Conservation (phyloP, 169 alveolate genomes). For the Plasmodium gaboni region DNA sequence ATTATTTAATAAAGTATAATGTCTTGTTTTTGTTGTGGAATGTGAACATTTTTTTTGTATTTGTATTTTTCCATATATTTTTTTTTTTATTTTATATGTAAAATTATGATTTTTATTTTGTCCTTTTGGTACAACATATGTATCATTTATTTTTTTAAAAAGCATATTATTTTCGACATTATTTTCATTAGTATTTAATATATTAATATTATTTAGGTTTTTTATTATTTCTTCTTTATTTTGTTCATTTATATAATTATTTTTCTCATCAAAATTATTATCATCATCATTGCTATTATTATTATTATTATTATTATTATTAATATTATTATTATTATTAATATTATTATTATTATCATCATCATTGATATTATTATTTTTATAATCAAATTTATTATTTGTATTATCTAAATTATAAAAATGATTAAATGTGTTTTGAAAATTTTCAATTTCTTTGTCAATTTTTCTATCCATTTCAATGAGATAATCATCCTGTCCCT, state of each 20-base stretch:
- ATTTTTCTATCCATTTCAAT: slow-evolving; percentile 29
- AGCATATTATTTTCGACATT: too few relatives aligned
- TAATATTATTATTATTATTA: too few relatives aligned
- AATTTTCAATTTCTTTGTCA: slow-evolving; percentile 40
- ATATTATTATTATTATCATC: too few relatives aligned
- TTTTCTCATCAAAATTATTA: too few relatives aligned
- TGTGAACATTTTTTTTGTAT: slow-evolving; percentile 36
- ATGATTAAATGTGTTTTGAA: slow-evolving; percentile 36
- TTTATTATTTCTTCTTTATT: neutral
- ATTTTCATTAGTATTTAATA: neutral
- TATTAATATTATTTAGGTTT: neutral
- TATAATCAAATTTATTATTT: neutral
- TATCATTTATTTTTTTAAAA: too few relatives aligned
- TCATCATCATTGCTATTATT: too few relatives aligned
- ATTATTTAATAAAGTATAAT: slow-evolving; percentile 26
- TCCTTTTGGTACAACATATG: too few relatives aligned
- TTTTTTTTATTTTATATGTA: slow-evolving; percentile 13
- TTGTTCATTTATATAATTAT: neutral
- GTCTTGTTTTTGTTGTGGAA: slow-evolving; percentile 6
- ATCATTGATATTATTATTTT: neutral
- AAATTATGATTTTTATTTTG: too few relatives aligned
- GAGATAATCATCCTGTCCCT: slow-evolving; percentile 19
- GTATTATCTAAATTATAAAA: neutral
- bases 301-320: too few relatives aligned
- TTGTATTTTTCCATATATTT: slow-evolving; percentile 30